Evolutionary conservation across 2,329 filamentous ascomycete genomes (phyloP), one percentile per base, ranked within the genome.

Genomic region (Epichloe coenophiala): DNA sequence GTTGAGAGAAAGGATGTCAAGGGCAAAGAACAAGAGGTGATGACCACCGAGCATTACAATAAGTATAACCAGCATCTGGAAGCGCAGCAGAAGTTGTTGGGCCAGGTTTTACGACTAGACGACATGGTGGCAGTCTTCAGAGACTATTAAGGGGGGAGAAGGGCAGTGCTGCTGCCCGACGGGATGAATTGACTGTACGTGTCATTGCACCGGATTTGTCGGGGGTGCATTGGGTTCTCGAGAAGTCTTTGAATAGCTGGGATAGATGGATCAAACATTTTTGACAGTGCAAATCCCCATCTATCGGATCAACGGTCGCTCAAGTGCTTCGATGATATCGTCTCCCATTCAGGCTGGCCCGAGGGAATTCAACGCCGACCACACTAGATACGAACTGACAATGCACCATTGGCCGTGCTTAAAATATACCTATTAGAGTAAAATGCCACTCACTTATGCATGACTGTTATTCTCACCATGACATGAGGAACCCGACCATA

Each of bases 1-100:
- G 84, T 88, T 1, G 84, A 93, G 61, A 81, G 93, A 48, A 85
- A 81, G 21, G 91, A 97, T 64, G 87, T 96, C 27, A 81, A 86
- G 60, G 88, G 87, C 4, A 83, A 86, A 55, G 87, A 94, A 65
- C 81, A 93, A 59, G 82, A 88, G 54, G 86, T 86, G 61, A 78
- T 97, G 57, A 83, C 79, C 33, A 76, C 81, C 37, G 80, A 81
- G 49, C 88, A 96, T 61, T 78, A 88, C 62, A 77, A 78, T 58
- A 72, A 76, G 59, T 79, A 81, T 55, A 71, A 73, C 51, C 67
- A 67, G 43, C 77, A 80, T 60, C 71, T 83, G 55, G 78, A 78
- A 38, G 71, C 89, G 54, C 79, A 84, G 62, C 80, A 84, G 60
- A 84, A 84, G 69, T 71, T 98, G 39, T 71, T 94, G 37, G 80